A percentile compares a stretch with the other conserved stretches of the same genome.
phyloP scores from a whole-genome alignment of 495 filamentous ascomycete species.

The Daldinia decipiens region DNA sequence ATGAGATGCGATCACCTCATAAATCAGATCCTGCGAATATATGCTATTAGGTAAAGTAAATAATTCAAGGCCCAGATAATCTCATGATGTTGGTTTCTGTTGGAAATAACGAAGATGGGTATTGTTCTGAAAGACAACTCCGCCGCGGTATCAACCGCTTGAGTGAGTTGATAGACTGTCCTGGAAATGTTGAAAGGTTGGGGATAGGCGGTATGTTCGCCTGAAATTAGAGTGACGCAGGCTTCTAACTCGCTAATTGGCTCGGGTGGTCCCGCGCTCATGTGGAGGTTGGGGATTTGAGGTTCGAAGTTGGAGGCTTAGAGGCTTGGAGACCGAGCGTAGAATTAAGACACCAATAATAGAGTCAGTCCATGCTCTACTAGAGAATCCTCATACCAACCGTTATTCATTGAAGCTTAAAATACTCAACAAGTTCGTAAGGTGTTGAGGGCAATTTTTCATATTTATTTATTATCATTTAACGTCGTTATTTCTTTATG shows the following conservation, averaged over 20 bases:
- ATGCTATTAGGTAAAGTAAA: not conserved
- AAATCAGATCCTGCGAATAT: not conserved
- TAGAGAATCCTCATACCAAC: too few relatives aligned
- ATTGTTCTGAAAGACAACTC: not conserved
- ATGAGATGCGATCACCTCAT: not conserved
- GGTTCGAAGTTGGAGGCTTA: constrained; percentile 1
- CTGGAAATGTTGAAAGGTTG: not conserved
- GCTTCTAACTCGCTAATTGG: constrained; percentile 3
- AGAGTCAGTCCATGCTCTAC: not conserved
- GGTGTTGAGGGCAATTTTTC: not conserved
- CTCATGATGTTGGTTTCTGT: not conserved
- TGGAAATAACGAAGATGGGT: not conserved
- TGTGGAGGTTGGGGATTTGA: constrained; percentile 17
- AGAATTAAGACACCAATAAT: not conserved
- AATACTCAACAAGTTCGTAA: too few relatives aligned
- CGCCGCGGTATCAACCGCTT: not conserved
- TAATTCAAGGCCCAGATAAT: not conserved
- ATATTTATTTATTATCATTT: constrained; percentile 19
- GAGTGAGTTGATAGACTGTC: not conserved
- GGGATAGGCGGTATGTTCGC: not conserved
- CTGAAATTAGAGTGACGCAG: constrained; percentile 27
- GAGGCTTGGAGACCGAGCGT: constrained; percentile 18
- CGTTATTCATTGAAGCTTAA: too few relatives aligned
- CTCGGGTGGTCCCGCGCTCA: constrained; percentile 24
- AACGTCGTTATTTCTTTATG: constrained; percentile 15